A percentile compares a stretch with the other conserved stretches of the same genome.
Conservation (phyloP, 805 yeast genomes). For the Wickerhamiella kazuoi region DNA sequence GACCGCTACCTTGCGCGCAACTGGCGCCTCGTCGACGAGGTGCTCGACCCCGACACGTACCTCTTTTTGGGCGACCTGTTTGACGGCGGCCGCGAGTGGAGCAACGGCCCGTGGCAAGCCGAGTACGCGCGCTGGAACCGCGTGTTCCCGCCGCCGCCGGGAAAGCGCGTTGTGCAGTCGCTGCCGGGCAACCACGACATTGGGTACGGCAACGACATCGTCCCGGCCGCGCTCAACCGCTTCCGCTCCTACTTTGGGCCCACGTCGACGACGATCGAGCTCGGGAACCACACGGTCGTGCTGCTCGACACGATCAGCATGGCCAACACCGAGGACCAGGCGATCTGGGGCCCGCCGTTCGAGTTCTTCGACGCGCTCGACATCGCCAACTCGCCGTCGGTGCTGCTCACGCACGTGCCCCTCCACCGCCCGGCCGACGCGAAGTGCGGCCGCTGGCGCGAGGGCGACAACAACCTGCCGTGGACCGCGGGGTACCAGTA, state of each 20-base stretch:
- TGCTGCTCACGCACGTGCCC: slow-evolving; percentile 78
- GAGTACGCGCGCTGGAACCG: slow-evolving; percentile 53
- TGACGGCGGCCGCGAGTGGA: slow-evolving; percentile 91
- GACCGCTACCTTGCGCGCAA: slow-evolving; percentile 73
- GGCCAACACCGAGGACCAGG: slow-evolving; percentile 36
- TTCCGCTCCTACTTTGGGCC: slow-evolving; percentile 63
- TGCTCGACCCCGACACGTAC: slow-evolving; percentile 55
- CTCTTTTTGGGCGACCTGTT: slow-evolving; percentile 80
- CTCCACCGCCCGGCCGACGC: slow-evolving; percentile 46
- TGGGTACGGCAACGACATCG: slow-evolving; percentile 69
- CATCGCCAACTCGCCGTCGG: slow-evolving; percentile 2
- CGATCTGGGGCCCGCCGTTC: slow-evolving; percentile 31
- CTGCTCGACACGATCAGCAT: slow-evolving; percentile 71
- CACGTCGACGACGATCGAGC: slow-evolving; percentile 32
- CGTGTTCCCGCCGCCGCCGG: slow-evolving; percentile 43
- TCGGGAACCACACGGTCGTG: slow-evolving; percentile 59
- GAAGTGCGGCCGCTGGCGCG: slow-evolving; percentile 62
- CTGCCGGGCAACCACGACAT: slow-evolving; percentile 93
- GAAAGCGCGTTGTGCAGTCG: slow-evolving; percentile 28
- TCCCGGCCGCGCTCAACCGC: slow-evolving; percentile 37
- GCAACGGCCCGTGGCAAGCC: slow-evolving; percentile 42
- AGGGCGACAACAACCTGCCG: slow-evolving; percentile 48
- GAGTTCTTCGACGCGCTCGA: slow-evolving; percentile 29
- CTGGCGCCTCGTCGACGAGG: slow-evolving; percentile 38
- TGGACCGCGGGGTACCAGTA: slow-evolving; percentile 64